Evolutionary conservation across 352 stramenopile species (phyloP).

Genomic region (Globisporangium radiosum): DNA sequence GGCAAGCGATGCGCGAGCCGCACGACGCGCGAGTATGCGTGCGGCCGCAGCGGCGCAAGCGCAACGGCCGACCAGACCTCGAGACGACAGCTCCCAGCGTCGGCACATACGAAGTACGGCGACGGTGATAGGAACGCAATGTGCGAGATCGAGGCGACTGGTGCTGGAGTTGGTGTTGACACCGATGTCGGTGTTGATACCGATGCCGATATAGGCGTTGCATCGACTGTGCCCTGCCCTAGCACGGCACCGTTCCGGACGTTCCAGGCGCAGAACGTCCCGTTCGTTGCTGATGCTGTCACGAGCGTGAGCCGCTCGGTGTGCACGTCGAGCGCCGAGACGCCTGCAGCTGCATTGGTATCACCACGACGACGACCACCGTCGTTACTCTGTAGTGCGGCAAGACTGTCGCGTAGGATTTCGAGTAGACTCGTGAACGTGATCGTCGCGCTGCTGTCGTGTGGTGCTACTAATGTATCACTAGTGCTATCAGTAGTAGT

Average conservation of each 20-base stretch:
- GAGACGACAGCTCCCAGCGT: conserved; percentile 19
- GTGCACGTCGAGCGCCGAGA: conserved; percentile 30
- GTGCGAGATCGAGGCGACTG: conserved; percentile 11
- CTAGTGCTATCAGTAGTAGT: neutral
- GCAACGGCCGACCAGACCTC: conserved; percentile 35
- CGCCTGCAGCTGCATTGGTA: neutral
- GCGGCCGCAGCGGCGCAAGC: conserved; percentile 16
- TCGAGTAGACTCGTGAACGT: conserved; percentile 24
- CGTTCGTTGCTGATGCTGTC: conserved; percentile 23
- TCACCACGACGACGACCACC: neutral
- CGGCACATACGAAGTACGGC: conserved; percentile 35
- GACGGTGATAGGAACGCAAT: conserved; percentile 31
- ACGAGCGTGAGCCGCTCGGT: conserved; percentile 18
- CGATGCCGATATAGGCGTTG: no score
- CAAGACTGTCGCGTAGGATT: conserved; percentile 20
- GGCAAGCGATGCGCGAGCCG: conserved; percentile 5
- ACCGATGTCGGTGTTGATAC: neutral
- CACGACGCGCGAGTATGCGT: conserved; percentile 18
- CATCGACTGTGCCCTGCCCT: conserved; percentile 14
- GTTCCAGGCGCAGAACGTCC: conserved; percentile 45
- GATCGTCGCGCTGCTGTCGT: conserved; percentile 1
- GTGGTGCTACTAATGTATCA: no score
- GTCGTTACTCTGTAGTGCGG: conserved; percentile 3
- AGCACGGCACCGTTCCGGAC: conserved; percentile 27
- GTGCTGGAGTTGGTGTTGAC: neutral